Percentiles rank a stretch among this genome's conserved stretches.
phyloP scores from a whole-genome alignment of 2,329 filamentous ascomycete species.

The Bipolaris sorokiniana region DNA sequence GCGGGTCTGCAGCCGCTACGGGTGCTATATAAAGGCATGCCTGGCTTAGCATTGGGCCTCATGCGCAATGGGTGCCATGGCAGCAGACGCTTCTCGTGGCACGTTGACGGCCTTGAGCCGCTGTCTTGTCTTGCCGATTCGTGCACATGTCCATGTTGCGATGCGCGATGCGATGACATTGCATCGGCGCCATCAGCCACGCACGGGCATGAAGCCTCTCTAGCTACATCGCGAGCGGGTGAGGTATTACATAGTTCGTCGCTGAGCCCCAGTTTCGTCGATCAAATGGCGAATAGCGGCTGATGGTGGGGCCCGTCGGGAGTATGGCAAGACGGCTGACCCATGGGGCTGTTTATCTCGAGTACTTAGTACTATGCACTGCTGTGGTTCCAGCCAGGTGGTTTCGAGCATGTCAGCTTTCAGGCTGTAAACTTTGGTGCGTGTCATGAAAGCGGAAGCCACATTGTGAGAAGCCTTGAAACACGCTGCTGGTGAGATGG shows the following conservation, averaged over 20 bases:
- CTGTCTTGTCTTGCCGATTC: not conserved
- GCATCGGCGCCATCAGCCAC: constrained; percentile 16
- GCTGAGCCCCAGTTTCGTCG: constrained; percentile 14
- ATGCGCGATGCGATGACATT: constrained; percentile 4
- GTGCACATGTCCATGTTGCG: not conserved
- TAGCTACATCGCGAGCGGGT: constrained; percentile 16
- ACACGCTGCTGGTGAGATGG: not conserved
- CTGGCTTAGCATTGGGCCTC: constrained; percentile 25
- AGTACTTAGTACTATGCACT: constrained; percentile 2
- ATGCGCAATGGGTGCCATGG: constrained; percentile 11
- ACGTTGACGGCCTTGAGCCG: not conserved
- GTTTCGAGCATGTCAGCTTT: not conserved
- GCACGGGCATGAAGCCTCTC: constrained; percentile 12
- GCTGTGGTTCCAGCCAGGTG: not conserved
- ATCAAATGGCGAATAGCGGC: constrained; percentile 18
- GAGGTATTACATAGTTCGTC: constrained; percentile 12
- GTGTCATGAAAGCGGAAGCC: constrained; percentile 1
- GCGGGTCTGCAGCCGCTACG: constrained; percentile 27
- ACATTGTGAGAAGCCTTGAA: constrained; percentile 2
- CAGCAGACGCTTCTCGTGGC: constrained; percentile 5
- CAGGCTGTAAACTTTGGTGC: constrained; percentile 1
- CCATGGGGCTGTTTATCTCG: constrained; percentile 9
- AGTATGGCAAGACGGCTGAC: constrained; percentile 7
- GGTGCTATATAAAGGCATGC: constrained; percentile 38
- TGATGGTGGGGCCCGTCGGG: constrained; percentile 19